phyloP scores from a whole-genome alignment of 345 rosid species.

The Gynandropsis gynandra region DNA sequence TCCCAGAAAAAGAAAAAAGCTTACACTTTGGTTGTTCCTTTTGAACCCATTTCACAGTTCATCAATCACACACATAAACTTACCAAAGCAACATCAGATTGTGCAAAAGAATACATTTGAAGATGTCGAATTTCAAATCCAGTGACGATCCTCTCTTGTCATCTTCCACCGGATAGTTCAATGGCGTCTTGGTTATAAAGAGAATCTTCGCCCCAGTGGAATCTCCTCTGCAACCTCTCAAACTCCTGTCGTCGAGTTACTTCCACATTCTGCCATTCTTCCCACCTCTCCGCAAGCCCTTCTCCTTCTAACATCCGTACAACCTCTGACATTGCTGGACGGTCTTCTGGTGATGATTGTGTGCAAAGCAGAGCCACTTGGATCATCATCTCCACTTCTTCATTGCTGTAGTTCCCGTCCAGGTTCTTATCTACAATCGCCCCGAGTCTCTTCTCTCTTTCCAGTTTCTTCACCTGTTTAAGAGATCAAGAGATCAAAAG shows the following conservation, averaged over 20 bases:
- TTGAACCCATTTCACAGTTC: too few species aligned
- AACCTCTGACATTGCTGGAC: constrained; percentile 90
- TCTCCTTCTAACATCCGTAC: constrained; percentile 97
- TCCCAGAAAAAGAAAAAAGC: too few species aligned
- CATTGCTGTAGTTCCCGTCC: constrained; percentile 39
- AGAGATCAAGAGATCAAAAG: background rate
- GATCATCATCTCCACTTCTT: constrained; percentile 87
- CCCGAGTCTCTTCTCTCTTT: constrained; percentile 76
- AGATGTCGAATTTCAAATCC: constrained; percentile 9
- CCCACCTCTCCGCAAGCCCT: constrained; percentile 95
- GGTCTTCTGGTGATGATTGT: constrained; percentile 77
- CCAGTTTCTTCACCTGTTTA: constrained; percentile 85
- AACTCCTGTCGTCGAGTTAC: constrained; percentile 76
- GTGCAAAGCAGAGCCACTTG: constrained; percentile 87
- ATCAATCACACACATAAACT: too few species aligned
- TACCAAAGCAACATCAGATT: too few species aligned
- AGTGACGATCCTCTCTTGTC: constrained; percentile 15
- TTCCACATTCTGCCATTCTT: constrained; percentile 92
- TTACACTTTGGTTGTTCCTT: too few species aligned
- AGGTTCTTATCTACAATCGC: constrained; percentile 79
- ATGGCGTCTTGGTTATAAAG: constrained; percentile 69
- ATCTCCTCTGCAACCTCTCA: constrained; percentile 71
- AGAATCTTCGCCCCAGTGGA: constrained; percentile 86
- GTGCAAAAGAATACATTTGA: background rate
- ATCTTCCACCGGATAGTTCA: constrained; percentile 91